Conservation (phyloP, 495 filamentous ascomycete genomes). For the Pseudoneurospora amorphoporcata region DNA sequence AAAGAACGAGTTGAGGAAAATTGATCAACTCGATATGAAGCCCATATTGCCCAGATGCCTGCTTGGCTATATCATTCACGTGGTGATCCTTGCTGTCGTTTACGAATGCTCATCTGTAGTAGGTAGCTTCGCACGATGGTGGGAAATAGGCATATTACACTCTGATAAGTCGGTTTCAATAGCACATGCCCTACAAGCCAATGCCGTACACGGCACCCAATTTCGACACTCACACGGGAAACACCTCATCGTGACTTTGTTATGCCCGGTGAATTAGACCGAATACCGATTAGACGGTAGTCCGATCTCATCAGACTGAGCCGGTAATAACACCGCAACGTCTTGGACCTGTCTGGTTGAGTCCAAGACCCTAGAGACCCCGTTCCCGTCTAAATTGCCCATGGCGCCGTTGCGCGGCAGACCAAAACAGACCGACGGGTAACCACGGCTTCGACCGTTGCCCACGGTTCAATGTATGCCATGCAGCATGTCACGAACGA, state of each 20-base stretch:
- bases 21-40: not conserved
- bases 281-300: not conserved
- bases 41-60: not conserved
- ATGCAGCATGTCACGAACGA: not conserved
- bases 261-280: not conserved
- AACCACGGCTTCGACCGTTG: not conserved
- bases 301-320: not conserved
- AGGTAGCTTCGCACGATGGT: not conserved
- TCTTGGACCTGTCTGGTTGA: not conserved
- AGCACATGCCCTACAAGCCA: not conserved
- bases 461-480: not conserved
- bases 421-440: not conserved
- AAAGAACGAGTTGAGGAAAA: slow-evolving; percentile 1
- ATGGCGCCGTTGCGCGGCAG: not conserved
- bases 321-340: not conserved
- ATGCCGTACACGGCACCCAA: not conserved
- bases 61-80: not conserved
- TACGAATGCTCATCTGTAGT: not conserved
- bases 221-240: not conserved
- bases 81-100: not conserved
- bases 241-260: not conserved
- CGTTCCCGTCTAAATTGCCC: not conserved
- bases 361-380: not conserved
- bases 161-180: not conserved
- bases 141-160: not conserved